Base-by-base conservation (phyloP, 2,329 filamentous ascomycete species). In the Beauveria pseudobassiana region DNA sequence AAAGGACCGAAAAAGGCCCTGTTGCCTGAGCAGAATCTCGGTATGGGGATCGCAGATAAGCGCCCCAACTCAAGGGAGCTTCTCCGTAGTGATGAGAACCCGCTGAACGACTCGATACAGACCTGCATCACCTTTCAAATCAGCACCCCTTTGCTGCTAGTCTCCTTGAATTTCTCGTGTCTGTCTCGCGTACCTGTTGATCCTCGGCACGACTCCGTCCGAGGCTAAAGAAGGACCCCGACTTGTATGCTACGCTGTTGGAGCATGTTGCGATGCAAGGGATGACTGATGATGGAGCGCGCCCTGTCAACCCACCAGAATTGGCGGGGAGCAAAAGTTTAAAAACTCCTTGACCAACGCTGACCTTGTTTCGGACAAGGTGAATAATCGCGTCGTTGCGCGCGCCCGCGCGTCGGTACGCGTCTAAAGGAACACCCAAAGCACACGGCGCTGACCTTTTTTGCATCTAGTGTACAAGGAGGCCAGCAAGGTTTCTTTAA, bases 121-220 rank as follows among this genome's bases (percentile, higher is more conserved):
- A 42, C 54, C 46, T 48, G 43, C 24, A 46, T 28, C 46, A 28
- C 46, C 38, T 51, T 26, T 12, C 18, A 16, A 38, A 6, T 38
- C 12, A 6, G 2, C 18, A 18, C 10, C 16, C 22, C 24, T 40
- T 30, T 49, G 28, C 14, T 38, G 43, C 20, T 18, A 42, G 34
- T 50, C 34, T 43, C 34, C 18, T 22, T 38, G 34, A 38, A 5
- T 28, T 58, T 34, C 30, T 24, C 45, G 48, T 43, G 34, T 38
- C 12, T 45, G 57, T 59, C 57, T 59, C 26, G 48, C 57, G 57
- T 59, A 59, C 57, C 57, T 59, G 57, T 18, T 52, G 38, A 59
- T 34, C 24, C 34, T 34, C 48, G n/a, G 34, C 18, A 43, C 22
- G 3, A 40, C 12, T 28, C 16, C 3, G 18, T 59, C 56, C 42